Percentiles rank a stretch among this genome's conserved stretches.
Conservation (phyloP, 805 yeast species). For the Saturnispora kantuleensis region DNA sequence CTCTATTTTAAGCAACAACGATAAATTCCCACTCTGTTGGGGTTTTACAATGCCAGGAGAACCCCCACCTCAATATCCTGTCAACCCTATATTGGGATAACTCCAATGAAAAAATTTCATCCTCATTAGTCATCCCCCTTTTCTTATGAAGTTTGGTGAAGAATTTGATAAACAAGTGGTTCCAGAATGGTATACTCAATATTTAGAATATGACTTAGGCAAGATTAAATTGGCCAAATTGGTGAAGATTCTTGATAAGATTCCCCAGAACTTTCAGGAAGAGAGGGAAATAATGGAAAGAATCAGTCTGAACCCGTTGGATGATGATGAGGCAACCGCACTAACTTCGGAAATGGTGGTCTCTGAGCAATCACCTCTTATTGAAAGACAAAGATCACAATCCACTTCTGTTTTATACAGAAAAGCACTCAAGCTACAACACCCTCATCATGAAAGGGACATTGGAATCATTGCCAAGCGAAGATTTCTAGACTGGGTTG, state of each 20-base stretch:
- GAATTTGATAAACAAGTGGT: conserved; percentile 56
- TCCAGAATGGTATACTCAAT: conserved; percentile 85
- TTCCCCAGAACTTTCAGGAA: not conserved
- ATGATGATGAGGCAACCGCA: not conserved
- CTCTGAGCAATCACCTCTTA: not conserved
- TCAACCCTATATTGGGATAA: too few relatives aligned
- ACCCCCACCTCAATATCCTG: too few relatives aligned
- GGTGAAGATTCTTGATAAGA: conserved; percentile 3
- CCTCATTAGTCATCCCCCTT: too few relatives aligned
- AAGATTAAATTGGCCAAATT: conserved; percentile 28
- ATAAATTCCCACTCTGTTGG: too few relatives aligned
- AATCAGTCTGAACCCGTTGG: not conserved
- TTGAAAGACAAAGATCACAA: conserved; percentile 14
- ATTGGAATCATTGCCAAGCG: conserved; percentile 28
- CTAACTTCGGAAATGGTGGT: conserved; percentile 1
- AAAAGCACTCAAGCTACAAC: not conserved
- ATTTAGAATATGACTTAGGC: conserved; percentile 58
- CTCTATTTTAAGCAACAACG: too few relatives aligned
- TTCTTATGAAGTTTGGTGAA: conserved; percentile 57
- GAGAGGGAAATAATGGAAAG: not conserved
- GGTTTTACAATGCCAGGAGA: too few relatives aligned
- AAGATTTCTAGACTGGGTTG: conserved; percentile 58
- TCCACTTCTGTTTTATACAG: conserved; percentile 12
- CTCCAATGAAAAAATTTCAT: too few relatives aligned
- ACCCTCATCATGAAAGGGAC: conserved; percentile 19